These are phyloP conservation scores for Microstegium vimineum DNA, from an alignment of 176 grass and related monocot genomes.

Conservation along the genomic window DNA sequence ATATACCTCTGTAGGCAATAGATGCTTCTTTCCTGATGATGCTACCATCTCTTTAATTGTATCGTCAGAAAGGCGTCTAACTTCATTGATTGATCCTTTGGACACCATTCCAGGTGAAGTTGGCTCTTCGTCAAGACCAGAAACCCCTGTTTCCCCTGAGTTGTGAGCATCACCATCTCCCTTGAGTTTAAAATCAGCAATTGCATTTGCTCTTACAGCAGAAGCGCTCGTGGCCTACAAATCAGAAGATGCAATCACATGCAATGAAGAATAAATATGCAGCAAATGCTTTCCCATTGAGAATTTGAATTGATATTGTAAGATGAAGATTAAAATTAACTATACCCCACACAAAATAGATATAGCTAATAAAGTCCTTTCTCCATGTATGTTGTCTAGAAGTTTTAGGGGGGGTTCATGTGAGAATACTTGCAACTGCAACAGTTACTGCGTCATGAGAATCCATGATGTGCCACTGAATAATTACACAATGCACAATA, in stretches of 20 bases:
- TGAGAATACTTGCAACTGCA: too few relatives aligned
- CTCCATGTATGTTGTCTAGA: too few relatives aligned
- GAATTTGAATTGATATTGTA: background rate
- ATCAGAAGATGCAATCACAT: slow-evolving; percentile 22
- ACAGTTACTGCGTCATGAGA: background rate
- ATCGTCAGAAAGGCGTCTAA: slow-evolving; percentile 40
- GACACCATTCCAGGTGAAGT: slow-evolving; percentile 8
- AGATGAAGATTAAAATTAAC: slow-evolving; percentile 25
- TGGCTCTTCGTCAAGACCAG: slow-evolving; percentile 47
- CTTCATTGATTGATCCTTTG: slow-evolving; percentile 31
- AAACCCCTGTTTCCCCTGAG: slow-evolving; percentile 43
- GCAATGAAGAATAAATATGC: slow-evolving; percentile 8
- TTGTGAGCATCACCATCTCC: slow-evolving; percentile 31
- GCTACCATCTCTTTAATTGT: slow-evolving; percentile 46
- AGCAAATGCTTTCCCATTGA: background rate
- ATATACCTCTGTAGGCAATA: slow-evolving; percentile 69
- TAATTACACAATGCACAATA: background rate
- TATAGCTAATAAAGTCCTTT: background rate
- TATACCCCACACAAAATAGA: slow-evolving; percentile 6
- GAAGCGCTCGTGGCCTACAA: slow-evolving; percentile 48
- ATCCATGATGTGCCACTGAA: background rate
- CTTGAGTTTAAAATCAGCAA: slow-evolving; percentile 34
- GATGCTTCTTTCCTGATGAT: slow-evolving; percentile 60
- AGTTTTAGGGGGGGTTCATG: too few relatives aligned
- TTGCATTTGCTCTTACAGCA: slow-evolving; percentile 50